phyloP scores from a whole-genome alignment of 2,329 filamentous ascomycete genomes.

The Talaromyces sp. region DNA sequence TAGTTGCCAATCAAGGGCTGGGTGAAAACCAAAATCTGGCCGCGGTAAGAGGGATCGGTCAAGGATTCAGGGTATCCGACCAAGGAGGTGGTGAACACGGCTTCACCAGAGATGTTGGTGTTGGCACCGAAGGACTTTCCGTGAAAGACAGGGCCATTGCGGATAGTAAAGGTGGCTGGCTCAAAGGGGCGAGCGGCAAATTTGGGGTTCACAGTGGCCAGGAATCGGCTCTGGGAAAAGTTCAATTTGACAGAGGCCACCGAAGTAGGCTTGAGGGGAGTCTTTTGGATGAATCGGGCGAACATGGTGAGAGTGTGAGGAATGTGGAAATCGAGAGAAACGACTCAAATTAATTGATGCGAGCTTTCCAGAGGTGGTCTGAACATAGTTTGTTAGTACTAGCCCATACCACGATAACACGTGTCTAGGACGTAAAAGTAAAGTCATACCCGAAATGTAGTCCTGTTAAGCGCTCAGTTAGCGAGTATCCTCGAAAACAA shows the following conservation, averaged over 20 bases:
- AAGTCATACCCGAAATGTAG: conserved; percentile 57
- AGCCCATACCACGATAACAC: not conserved
- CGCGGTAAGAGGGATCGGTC: conserved; percentile 63
- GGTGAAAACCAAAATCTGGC: conserved; percentile 95
- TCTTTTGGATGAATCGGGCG: conserved; percentile 48
- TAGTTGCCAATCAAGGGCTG: conserved; percentile 98
- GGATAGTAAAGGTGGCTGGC: conserved; percentile 89
- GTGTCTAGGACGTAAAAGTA: not conserved
- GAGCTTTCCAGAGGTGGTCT: conserved; percentile 65
- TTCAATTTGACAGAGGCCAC: conserved; percentile 34
- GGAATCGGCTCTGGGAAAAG: conserved; percentile 37
- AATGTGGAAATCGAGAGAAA: conserved; percentile 13
- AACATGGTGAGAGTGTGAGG: conserved; percentile 42
- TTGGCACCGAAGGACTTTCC: conserved; percentile 96
- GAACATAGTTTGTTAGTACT: conserved; percentile 16
- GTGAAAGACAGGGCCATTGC: conserved; percentile 91
- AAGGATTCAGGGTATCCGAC: conserved; percentile 94
- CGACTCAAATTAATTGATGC: conserved; percentile 55
- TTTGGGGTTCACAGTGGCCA: conserved; percentile 62
- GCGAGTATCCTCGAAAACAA: conserved; percentile 3
- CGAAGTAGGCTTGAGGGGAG: conserved; percentile 42
- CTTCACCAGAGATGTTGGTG: conserved; percentile 93
- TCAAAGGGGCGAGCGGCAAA: conserved; percentile 68
- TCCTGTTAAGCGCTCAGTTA: conserved; percentile 39
- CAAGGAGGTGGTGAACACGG: conserved; percentile 95